Conservation (phyloP, 768 basidiomycete species). For the Lactarius hatsudake region DNA sequence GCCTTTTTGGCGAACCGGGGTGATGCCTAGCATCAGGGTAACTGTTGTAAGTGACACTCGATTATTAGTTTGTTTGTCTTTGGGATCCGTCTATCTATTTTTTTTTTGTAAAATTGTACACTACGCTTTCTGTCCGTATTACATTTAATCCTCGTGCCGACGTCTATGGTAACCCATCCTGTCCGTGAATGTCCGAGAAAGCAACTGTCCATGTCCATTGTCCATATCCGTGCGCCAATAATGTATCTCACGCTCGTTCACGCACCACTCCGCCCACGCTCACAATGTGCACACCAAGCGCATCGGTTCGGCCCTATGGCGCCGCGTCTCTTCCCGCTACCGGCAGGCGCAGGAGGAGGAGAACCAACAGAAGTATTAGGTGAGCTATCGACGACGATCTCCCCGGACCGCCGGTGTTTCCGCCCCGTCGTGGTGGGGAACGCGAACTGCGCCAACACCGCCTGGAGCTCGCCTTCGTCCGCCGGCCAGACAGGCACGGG, state of each 20-base stretch:
- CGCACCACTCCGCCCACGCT: not conserved
- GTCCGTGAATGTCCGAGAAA: not conserved
- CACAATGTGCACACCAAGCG: slow-evolving; percentile 16
- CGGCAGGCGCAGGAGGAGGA: not conserved
- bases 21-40: not conserved
- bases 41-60: not conserved
- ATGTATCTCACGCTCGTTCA: not conserved
- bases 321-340: not conserved
- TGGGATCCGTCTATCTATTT: not conserved
- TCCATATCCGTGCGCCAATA: not conserved
- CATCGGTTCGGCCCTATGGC: not conserved
- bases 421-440: slow-evolving; percentile 8
- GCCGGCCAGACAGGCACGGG: not conserved
- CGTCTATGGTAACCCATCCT: not conserved
- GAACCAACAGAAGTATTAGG: not conserved
- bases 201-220: not conserved
- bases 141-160: not conserved
- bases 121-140: not conserved
- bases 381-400: not conserved
- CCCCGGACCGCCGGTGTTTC: slow-evolving; percentile 14
- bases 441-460: slow-evolving; percentile 13
- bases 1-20: slow-evolving; percentile 25
- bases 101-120: not conserved
- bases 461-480: slow-evolving; percentile 3
- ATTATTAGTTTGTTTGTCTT: not conserved